phyloP scores from a whole-genome alignment of 2,329 filamentous ascomycete genomes.

The Elsinoe fawcettii region DNA sequence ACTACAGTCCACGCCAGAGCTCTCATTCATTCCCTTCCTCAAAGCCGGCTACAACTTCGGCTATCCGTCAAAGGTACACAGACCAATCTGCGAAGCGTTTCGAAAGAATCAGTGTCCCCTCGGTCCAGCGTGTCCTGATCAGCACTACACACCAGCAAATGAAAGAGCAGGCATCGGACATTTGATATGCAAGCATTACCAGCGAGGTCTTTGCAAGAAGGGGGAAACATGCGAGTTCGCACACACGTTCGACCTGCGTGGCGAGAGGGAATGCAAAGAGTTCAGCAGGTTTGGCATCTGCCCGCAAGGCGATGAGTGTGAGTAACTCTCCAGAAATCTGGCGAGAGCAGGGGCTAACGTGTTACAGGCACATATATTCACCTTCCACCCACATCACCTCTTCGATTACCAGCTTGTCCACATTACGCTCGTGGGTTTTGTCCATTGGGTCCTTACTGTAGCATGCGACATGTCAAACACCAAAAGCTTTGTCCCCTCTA shows the following conservation, averaged over 20 bases:
- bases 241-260: constrained; percentile 95
- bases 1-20: constrained; percentile 21
- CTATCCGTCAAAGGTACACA: constrained; percentile 29
- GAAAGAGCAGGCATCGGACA: constrained; percentile 28
- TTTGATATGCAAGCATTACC: constrained; percentile 97
- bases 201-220: constrained; percentile 95
- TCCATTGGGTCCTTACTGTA: constrained; percentile 76
- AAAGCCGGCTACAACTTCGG: constrained; percentile 26
- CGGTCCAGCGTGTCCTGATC: constrained; percentile 76
- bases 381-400: constrained; percentile 58
- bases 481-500: constrained; percentile 71
- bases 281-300: constrained; percentile 91
- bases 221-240: constrained; percentile 94
- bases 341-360: not conserved
- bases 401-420: constrained; percentile 62
- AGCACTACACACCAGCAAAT: constrained; percentile 55
- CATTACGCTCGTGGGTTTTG: constrained; percentile 89
- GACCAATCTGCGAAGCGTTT: constrained; percentile 77
- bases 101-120: constrained; percentile 78
- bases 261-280: constrained; percentile 98
- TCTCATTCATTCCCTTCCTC: constrained; percentile 31
- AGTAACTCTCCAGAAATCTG: constrained; percentile 30
- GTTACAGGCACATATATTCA: constrained; percentile 28
- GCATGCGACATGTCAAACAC: constrained; percentile 79
- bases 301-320: constrained; percentile 91